Conservation (phyloP, 2,329 filamentous ascomycete species). For the Coniochaeta sp. region DNA sequence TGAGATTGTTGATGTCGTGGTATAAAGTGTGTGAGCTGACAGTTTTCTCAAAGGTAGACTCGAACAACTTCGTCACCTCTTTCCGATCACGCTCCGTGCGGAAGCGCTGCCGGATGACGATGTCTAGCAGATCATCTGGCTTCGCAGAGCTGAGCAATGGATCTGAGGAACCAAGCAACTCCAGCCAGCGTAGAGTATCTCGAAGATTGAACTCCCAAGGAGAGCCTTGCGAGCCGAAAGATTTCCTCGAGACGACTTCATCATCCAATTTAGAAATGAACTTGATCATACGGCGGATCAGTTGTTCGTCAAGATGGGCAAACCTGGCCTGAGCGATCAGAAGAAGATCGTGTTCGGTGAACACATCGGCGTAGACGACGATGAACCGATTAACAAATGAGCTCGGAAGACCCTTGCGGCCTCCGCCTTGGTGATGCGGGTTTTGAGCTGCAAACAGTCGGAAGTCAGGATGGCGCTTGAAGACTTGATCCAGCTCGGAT, state of each 20-base stretch:
- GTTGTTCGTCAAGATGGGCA: conserved; percentile 49
- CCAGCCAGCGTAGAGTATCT: conserved; percentile 83
- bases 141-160: conserved; percentile 53
- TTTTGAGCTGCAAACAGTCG: conserved; percentile 97
- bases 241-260: conserved; percentile 53
- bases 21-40: conserved; percentile 56
- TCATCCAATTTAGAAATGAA: conserved; percentile 79
- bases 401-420: conserved; percentile 85
- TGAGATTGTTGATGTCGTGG: conserved; percentile 58
- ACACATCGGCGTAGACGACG: conserved; percentile 92
- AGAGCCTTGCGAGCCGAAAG: conserved; percentile 57
- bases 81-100: conserved; percentile 62
- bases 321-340: conserved; percentile 77
- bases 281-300: conserved; percentile 61
- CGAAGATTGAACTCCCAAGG: conserved; percentile 97
- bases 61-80: conserved; percentile 60
- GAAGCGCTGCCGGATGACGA: conserved; percentile 84
- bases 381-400: conserved; percentile 98
- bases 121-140: conserved; percentile 68
- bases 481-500: conserved; percentile 89
- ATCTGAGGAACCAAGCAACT: conserved; percentile 56
- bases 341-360: conserved; percentile 72
- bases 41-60: conserved; percentile 34
- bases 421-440: conserved; percentile 93
- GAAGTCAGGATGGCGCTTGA: conserved; percentile 82